Base-by-base conservation (phyloP, 768 basidiomycete species). In the Agaricus sinodeliciosus region DNA sequence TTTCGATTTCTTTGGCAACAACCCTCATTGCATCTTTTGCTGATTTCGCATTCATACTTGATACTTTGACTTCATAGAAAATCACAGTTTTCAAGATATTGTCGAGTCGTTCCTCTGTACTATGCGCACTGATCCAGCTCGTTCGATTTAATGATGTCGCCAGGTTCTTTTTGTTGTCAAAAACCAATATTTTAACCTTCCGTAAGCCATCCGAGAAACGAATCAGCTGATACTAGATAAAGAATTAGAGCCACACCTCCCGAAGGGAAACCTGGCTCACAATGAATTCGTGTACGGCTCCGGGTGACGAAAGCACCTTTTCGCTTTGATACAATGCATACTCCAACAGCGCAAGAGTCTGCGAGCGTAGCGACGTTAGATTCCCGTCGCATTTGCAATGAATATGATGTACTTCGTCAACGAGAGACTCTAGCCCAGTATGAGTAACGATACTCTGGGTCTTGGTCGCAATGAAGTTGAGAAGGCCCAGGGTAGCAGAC, bases 1-100 rank as follows among this genome's bases (percentile, higher is more conserved):
- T 69, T 54, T 87, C 85, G 19, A 87, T 77, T 36, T 84, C 79
- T 55, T 69, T 67, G 28, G 78, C 73, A n/a, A 88, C 74, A 6
- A 75, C 62, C n/a, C 71, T 72, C 67, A 88, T 69, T 1, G 81
- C 80, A 37, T 74, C 70, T 56, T 70, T 76, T n/a, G 81, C 80
- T 9, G 75, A 79, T 42, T 67, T 70, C 9, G 49, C 57, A 18
- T 69, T 69, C 9, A 69, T 69, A 4, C 71, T 71, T 31, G 67
- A 63, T 34, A 87, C 69, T 60, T 81, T 81, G 5, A 60, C 66
- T 57, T 80, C 76, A 51, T 85, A 87, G 58, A 76, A 81, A n/a
- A 71, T 69, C 22, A 69, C 65, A 11, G 75, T 64, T 9, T 65
- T 65, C 27, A 78, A 57, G 39, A 85, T 65, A 27, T 73, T 71